Conservation (phyloP, 768 basidiomycete genomes). For the Austroboletus festivus region DNA sequence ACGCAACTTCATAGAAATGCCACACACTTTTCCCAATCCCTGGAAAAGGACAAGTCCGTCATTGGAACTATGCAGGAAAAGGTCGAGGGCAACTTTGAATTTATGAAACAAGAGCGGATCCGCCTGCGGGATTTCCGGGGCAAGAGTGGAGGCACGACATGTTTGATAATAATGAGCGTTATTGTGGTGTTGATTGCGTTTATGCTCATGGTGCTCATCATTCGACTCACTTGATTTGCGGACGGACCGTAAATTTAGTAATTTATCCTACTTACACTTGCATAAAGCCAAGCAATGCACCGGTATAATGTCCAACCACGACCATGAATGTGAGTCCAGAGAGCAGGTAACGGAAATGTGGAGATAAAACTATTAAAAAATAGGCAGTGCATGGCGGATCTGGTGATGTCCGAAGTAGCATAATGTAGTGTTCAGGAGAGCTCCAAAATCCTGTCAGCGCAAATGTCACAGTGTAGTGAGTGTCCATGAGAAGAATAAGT, state of each 20-base stretch:
- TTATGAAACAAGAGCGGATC: constrained; percentile 63
- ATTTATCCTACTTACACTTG: constrained; percentile 3
- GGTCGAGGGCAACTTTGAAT: constrained; percentile 67
- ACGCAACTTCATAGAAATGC: constrained; percentile 83
- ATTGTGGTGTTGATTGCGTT: constrained; percentile 67
- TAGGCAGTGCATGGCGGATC: background rate
- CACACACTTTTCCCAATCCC: constrained; percentile 65
- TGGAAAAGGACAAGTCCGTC: constrained; percentile 73
- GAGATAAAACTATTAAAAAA: constrained; percentile 3
- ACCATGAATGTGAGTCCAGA: constrained; percentile 8
- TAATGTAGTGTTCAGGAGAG: constrained; percentile 6
- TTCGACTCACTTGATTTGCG: constrained; percentile 51
- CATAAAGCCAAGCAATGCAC: background rate
- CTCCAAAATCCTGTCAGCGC: constrained; percentile 6
- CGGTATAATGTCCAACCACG: constrained; percentile 12
- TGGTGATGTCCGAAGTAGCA: constrained; percentile 5
- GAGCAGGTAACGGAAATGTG: constrained; percentile 8
- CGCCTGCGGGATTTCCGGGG: constrained; percentile 59
- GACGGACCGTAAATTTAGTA: background rate
- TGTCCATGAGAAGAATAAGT: constrained; percentile 5
- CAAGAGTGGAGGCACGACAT: constrained; percentile 70
- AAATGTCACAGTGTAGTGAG: constrained; percentile 1
- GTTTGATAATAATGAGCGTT: constrained; percentile 62
- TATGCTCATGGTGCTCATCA: constrained; percentile 66
- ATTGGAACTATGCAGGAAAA: constrained; percentile 66